Conservation (phyloP, 148 eudicot species). For the Salicornia ramosissima region DNA sequence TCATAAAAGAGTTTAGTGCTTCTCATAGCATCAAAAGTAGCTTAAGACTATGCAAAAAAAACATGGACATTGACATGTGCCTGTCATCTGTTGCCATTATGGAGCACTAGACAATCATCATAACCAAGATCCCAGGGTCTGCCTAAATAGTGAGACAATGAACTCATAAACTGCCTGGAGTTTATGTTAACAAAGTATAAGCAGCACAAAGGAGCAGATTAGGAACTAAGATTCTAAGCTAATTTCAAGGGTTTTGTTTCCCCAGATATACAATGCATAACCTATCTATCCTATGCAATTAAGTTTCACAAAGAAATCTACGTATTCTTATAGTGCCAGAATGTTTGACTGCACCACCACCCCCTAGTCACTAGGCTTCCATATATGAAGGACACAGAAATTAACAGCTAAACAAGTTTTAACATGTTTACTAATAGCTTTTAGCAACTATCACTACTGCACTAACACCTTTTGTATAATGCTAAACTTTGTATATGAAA, state of each 20-base stretch:
- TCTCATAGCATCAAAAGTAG: too few relatives aligned
- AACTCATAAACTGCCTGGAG: not conserved
- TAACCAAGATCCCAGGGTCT: not conserved
- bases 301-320: not conserved
- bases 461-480: not conserved
- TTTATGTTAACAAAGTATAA: too few relatives aligned
- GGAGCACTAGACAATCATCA: not conserved
- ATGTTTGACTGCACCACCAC: not conserved
- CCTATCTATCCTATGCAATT: conserved; percentile 8
- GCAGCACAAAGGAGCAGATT: too few relatives aligned
- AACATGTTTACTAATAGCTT: not conserved
- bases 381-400: not conserved
- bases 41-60: too few relatives aligned
- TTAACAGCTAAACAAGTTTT: not conserved
- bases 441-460: not conserved
- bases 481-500: too few relatives aligned
- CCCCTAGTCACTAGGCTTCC: not conserved
- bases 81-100: not conserved
- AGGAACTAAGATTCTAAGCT: too few relatives aligned
- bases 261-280: too few relatives aligned
- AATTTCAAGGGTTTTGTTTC: too few relatives aligned
- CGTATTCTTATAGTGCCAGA: not conserved
- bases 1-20: too few relatives aligned
- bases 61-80: not conserved
- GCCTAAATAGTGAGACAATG: not conserved